A percentile compares a stretch with the other conserved stretches of the same genome.
Conservation (phyloP, 306 rosid species). For the Pueraria montana region DNA sequence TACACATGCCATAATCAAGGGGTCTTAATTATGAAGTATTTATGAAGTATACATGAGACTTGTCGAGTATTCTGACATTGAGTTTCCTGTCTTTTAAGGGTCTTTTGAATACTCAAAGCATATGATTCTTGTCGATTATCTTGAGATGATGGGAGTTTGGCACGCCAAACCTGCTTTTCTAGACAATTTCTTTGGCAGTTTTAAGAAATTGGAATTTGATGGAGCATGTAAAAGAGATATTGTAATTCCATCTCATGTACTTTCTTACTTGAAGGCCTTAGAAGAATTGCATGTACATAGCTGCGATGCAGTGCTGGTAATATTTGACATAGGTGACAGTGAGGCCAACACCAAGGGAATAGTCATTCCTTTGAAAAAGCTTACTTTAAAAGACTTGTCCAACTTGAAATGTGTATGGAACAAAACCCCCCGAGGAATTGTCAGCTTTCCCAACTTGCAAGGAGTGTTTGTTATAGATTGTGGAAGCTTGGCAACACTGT, state of each 20-base stretch:
- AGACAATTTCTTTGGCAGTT: not conserved
- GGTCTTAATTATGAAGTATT: too few species aligned
- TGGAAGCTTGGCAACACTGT: not conserved
- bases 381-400: not conserved
- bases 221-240: not conserved
- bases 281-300: not conserved
- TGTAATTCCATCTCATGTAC: slow-evolving; percentile 8
- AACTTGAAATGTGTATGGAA: not conserved
- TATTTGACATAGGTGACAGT: not conserved
- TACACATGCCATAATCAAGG: too few species aligned
- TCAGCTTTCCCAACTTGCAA: slow-evolving; percentile 24
- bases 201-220: not conserved
- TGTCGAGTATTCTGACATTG: not conserved
- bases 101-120: not conserved
- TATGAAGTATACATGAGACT: too few species aligned
- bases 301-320: not conserved
- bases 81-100: not conserved
- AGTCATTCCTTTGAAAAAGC: not conserved
- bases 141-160: not conserved
- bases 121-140: not conserved
- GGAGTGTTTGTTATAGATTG: not conserved
- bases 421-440: not conserved
- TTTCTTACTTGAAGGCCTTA: not conserved
- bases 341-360: not conserved
- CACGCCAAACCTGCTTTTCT: too few species aligned